phyloP scores from a whole-genome alignment of 2,329 filamentous ascomycete genomes.

The Phialemonium atrogriseum region DNA sequence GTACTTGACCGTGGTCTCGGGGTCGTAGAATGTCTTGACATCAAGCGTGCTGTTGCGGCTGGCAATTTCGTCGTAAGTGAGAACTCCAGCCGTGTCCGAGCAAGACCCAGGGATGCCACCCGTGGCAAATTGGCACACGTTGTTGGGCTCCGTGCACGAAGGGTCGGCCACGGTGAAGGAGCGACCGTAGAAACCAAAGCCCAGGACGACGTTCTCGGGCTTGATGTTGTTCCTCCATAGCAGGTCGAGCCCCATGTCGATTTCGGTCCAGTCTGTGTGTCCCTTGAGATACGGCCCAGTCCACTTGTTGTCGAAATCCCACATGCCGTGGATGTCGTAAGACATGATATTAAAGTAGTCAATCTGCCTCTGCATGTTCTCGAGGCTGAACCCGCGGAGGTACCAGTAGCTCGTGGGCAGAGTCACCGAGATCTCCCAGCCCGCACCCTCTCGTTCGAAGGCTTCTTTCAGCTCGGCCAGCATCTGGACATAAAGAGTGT shows the following conservation, averaged over 20 bases:
- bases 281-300: constrained; percentile 14
- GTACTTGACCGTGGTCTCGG: constrained; percentile 10
- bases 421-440: constrained; percentile 15
- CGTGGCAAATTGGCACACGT: constrained; percentile 7
- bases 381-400: constrained; percentile 15
- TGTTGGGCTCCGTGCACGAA: constrained; percentile 9
- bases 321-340: constrained; percentile 25
- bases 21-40: constrained; percentile 7
- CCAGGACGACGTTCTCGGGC: constrained; percentile 18
- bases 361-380: constrained; percentile 11
- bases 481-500: constrained; percentile 15
- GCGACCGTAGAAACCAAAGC: constrained; percentile 21
- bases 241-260: constrained; percentile 17
- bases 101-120: constrained; percentile 8
- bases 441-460: too few species aligned
- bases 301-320: constrained; percentile 14
- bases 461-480: not conserved
- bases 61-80: constrained; percentile 4
- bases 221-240: constrained; percentile 15
- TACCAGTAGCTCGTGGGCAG: constrained; percentile 16
- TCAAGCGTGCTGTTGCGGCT: not conserved
- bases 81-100: constrained; percentile 3
- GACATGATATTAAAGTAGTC: constrained; percentile 34
- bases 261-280: constrained; percentile 25
- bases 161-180: constrained; percentile 10